A percentile compares a stretch with the other conserved stretches of the same genome.
Conservation (phyloP, 176 grass and related monocot genomes). For the Oryza meridionalis region DNA sequence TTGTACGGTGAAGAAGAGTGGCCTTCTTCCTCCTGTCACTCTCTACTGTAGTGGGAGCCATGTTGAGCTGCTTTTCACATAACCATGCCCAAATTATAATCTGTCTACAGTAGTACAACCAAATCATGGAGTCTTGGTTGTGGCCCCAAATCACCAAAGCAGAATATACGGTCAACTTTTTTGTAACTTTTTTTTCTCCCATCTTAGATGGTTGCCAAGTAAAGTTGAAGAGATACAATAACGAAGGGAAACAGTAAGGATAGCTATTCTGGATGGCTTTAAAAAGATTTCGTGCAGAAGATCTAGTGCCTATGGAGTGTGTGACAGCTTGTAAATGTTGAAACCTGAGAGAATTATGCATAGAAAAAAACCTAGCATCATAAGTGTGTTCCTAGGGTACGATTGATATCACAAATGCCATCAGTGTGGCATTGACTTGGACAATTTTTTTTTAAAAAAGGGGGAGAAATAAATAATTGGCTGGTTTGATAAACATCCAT, state of each 20-base stretch:
- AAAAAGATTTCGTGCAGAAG: conserved; percentile 17
- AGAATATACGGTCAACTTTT: conserved; percentile 49
- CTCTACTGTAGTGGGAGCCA: conserved; percentile 27
- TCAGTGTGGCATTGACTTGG: neutral
- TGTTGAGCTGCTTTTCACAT: conserved; percentile 21
- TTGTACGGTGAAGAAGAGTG: conserved; percentile 28
- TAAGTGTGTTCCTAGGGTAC: conserved; percentile 6
- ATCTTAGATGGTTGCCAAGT: conserved; percentile 14
- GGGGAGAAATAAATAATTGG: no score
- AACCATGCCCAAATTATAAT: neutral
- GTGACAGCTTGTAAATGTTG: conserved; percentile 28
- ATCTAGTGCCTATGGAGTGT: conserved; percentile 26
- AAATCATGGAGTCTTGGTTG: conserved; percentile 1
- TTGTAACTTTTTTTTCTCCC: conserved; percentile 4
- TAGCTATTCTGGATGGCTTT: conserved; percentile 42
- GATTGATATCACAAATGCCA: neutral
- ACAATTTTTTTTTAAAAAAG: no score
- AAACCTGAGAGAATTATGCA: neutral
- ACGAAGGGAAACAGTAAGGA: neutral
- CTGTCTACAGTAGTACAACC: neutral
- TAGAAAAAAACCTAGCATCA: neutral
- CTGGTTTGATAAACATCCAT: no score
- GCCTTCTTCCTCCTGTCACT: conserved; percentile 29
- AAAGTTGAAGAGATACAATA: neutral
- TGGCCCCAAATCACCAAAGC: conserved; percentile 29